phyloP scores from a whole-genome alignment of 345 rosid species.

The Atalantia buxifolia region DNA sequence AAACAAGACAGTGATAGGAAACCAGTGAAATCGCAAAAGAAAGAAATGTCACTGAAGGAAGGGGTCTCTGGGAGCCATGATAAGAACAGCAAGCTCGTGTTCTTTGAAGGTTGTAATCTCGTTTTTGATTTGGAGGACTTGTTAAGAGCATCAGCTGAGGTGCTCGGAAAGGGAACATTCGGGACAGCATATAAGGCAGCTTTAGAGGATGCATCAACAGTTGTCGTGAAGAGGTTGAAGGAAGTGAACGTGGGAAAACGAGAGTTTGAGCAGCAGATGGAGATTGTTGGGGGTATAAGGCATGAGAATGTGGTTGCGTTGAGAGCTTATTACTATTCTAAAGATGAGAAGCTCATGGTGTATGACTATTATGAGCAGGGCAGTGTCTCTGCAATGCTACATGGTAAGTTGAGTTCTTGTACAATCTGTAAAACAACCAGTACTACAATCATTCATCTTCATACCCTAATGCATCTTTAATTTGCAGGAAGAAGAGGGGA shows the following conservation, averaged over 20 bases:
- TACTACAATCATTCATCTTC: neutral
- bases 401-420: conserved; percentile 47
- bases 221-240: conserved; percentile 91
- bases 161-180: conserved; percentile 88
- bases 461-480: neutral
- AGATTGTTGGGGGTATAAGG: conserved; percentile 59
- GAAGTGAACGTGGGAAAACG: conserved; percentile 62
- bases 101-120: conserved; percentile 80
- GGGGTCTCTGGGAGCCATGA: conserved; percentile 51
- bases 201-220: conserved; percentile 75
- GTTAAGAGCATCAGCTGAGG: conserved; percentile 96
- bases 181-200: conserved; percentile 89
- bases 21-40: conserved; percentile 38
- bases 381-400: conserved; percentile 70
- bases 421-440: neutral
- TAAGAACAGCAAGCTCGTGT: conserved; percentile 60
- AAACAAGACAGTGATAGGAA: conserved; percentile 26
- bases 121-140: conserved; percentile 84
- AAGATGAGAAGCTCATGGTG: conserved; percentile 94
- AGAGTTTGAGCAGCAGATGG: conserved; percentile 94
- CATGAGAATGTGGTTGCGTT: conserved; percentile 80
- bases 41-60: conserved; percentile 43
- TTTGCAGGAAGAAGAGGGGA: conserved; percentile 61
- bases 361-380: conserved; percentile 68
- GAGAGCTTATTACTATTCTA: conserved; percentile 82